Evolutionary conservation across 169 alveolate species (phyloP).

Genomic region (Amoebophrya sp.): DNA sequence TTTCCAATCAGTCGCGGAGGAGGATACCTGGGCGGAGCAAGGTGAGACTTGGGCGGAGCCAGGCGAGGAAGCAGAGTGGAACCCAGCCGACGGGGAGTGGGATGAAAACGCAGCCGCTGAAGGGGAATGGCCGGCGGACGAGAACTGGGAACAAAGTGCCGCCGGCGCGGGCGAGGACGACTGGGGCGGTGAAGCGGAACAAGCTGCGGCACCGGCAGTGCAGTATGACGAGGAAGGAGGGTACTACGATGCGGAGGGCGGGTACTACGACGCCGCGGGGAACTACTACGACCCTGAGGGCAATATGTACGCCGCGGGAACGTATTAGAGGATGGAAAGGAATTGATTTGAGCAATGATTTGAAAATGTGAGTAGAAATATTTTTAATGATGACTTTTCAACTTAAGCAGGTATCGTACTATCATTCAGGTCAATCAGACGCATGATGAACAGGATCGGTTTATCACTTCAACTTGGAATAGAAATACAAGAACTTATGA

Average conservation of each 20-base stretch:
- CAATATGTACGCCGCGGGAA: not conserved
- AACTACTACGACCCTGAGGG: constrained; percentile 16
- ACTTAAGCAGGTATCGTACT: no score
- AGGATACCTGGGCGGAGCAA: not conserved
- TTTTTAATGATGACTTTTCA: no score
- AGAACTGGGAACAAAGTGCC: not conserved
- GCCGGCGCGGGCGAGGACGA: not conserved
- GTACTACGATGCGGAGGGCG: not conserved
- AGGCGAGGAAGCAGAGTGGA: not conserved
- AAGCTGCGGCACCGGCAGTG: no score
- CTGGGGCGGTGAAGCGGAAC: no score
- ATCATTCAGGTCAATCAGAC: no score
- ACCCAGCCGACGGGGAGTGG: not conserved
- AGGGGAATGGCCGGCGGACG: not conserved
- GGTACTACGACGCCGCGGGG: not conserved
- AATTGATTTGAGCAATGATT: no score
- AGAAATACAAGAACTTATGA: no score
- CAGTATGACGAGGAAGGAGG: not conserved
- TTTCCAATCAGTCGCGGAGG: not conserved
- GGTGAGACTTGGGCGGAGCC: not conserved
- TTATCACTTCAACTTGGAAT: no score
- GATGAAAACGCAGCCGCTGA: not conserved
- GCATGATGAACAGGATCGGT: no score
- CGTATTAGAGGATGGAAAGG: no score
- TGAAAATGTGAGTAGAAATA: no score